These are phyloP conservation scores for Endoconidiophora laricicola DNA, from an alignment of 2,329 filamentous ascomycete genomes.

Conservation along the genomic window DNA sequence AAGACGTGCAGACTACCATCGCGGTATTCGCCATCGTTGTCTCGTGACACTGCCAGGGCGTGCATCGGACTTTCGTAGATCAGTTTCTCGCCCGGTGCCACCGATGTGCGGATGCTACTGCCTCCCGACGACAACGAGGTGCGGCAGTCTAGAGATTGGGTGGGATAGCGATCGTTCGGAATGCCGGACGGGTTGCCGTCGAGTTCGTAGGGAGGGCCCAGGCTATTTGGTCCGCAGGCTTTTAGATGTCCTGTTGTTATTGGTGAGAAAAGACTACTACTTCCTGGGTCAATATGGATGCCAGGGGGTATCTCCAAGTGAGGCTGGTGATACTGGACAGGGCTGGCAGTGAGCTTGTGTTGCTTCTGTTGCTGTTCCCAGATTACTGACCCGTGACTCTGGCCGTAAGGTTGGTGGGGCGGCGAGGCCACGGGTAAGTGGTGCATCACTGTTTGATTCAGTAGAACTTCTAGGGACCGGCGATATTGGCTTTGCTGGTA, in stretches of 20 bases:
- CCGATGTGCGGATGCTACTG: background rate
- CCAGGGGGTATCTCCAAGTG: too few species aligned
- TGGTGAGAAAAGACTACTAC: too few species aligned
- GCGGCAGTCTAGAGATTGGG: too few species aligned
- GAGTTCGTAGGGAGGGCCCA: background rate
- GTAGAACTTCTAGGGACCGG: too few species aligned
- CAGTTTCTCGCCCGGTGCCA: constrained; percentile 1
- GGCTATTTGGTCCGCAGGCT: background rate
- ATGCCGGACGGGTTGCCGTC: background rate
- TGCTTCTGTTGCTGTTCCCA: background rate
- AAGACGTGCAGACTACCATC: background rate
- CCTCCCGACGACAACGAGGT: too few species aligned
- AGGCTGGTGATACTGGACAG: background rate
- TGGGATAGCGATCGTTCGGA: background rate
- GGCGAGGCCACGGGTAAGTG: too few species aligned
- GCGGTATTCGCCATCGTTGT: background rate
- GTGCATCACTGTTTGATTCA: too few species aligned
- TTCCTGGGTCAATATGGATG: too few species aligned
- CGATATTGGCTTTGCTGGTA: too few species aligned
- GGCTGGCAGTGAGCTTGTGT: background rate
- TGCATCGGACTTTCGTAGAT: background rate
- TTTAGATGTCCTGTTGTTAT: too few species aligned
- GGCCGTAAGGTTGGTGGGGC: too few species aligned
- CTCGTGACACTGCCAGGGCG: background rate
- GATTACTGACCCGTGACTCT: background rate